Evolutionary conservation across 805 yeast species (phyloP), one percentile per base, ranked within the genome.

Genomic region (Jamesozyma hellenica): DNA sequence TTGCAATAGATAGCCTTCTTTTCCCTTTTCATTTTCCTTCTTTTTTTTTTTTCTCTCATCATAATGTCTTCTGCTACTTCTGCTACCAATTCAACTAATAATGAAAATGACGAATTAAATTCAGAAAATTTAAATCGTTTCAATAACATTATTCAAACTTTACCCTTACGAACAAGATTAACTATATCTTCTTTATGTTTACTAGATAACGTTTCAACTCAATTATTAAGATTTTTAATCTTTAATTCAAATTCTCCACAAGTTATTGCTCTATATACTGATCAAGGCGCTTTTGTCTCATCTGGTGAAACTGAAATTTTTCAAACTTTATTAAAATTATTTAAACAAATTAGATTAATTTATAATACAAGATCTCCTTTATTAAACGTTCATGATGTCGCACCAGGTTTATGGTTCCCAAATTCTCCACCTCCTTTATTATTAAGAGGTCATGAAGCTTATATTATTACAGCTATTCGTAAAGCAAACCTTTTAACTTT

Each of bases 401-500:
- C 84, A 1, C 82, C 82, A 13, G 84, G 84, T 1, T 58, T 78
- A 50, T 78, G 84, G 84, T 71, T 74, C 39, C 74, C 72, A 47
- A 79, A 78, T n/a, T 68, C 68, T 6, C 61, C 68, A 8, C 72
- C 82, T 0, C 83, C 85, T 0, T 52, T 65, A 21, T 67, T 78
- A 54, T 65, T 79, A 48, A 67, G 69, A 46, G 77, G 74, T 38
- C 71, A 77, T 43, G 85, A 78, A 49, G 79, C 52, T 2, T 56
- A 46, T 34, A 56, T 59, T 28, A 44, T 51, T 23, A 46, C 56
- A 1, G 78, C 92, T 0, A 60, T 90, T 27, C 76, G 94, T 42
- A 83, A 90, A 50, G 83, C 87, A 1, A 92, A 92, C 51, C 62
- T 92, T 46, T 84, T 95, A 0, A 86, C 95, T 0, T 92, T 86